These are phyloP conservation scores for Quercus phellos DNA, from an alignment of 331 rosid species.

Conservation along the genomic window DNA sequence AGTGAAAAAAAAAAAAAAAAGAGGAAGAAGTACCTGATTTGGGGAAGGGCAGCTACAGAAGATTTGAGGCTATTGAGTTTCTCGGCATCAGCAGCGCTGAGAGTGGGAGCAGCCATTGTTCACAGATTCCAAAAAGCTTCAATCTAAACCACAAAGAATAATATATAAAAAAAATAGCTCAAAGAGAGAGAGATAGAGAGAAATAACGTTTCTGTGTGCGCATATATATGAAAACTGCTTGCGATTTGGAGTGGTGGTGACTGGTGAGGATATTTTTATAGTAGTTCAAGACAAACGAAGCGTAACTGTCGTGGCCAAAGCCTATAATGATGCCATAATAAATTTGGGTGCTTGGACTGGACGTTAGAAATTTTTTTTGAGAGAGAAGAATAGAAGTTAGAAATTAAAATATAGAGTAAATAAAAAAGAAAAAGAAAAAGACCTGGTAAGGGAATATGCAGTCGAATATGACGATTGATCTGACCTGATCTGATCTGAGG, in stretches of 20 bases:
- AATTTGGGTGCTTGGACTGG: background rate
- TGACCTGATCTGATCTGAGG: background rate
- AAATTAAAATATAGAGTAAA: background rate
- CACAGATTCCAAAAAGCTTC: constrained; percentile 1
- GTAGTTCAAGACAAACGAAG: background rate
- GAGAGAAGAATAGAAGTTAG: too few species aligned
- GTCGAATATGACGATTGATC: constrained; percentile 20
- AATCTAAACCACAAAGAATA: background rate
- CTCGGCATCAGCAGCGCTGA: constrained; percentile 41
- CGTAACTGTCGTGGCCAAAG: background rate
- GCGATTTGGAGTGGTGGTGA: background rate
- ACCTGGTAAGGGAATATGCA: constrained; percentile 30
- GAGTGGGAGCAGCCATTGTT: constrained; percentile 59
- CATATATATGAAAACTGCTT: background rate
- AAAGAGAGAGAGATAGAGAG: background rate
- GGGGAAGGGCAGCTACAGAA: constrained; percentile 51
- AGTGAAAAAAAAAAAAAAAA: background rate
- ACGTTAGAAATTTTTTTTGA: too few species aligned
- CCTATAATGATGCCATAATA: background rate
- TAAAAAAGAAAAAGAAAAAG: background rate
- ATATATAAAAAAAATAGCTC: constrained; percentile 10
- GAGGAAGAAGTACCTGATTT: constrained; percentile 53
- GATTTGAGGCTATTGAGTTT: constrained; percentile 62
- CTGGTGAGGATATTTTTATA: background rate
- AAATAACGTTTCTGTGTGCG: background rate